Evolutionary conservation across 2,329 filamentous ascomycete species (phyloP), one percentile per base, ranked within the genome.

Genomic region (Hypoxylon sp.): DNA sequence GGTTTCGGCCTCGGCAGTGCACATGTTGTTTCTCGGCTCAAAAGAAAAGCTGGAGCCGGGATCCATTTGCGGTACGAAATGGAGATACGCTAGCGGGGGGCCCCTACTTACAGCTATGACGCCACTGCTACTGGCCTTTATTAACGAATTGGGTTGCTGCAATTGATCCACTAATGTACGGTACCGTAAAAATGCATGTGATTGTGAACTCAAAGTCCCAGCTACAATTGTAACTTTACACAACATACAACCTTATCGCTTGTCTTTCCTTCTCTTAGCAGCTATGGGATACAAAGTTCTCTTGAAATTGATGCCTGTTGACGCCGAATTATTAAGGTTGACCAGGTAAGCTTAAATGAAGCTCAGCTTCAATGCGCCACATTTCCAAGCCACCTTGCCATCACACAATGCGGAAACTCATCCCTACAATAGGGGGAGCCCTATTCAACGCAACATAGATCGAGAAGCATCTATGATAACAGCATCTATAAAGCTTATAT

Each of bases 1-100:
- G 17, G 17, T 43, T 36, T 69, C 53, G 60, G 64, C 61, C 64
- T 69, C 64, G 67, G 67, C 60, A 69, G 58, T 63, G 67, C 67
- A 69, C 67, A 69, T 69, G 67, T 32, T 56, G 53, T 46, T 46
- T 62, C 52, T 67, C 63, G 67, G 67, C 64, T 69, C 30, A 61
- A 64, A 60, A 50, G 30, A 49, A 25, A 60, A 60, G 60, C 52
- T 55, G 48, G 52, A 38, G 51, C 51, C 53, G 56, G 57, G 46
- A 48, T 34, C 28, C 28, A 30, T 7, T 30, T 49, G 23, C 23
- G 57, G 57, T 38, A 60, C 13, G n/a, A 1, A n/a, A 34, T 43
- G 38, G 38, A 50, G 34, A 43, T 55, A 46, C 62, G 49, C 43
- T 60, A 55, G 38, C 56, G 48, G 45, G 45, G 56, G 28, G 28